Evolutionary conservation across 2,329 filamentous ascomycete species (phyloP).

Genomic region (Pseudogymnoascus sp.): DNA sequence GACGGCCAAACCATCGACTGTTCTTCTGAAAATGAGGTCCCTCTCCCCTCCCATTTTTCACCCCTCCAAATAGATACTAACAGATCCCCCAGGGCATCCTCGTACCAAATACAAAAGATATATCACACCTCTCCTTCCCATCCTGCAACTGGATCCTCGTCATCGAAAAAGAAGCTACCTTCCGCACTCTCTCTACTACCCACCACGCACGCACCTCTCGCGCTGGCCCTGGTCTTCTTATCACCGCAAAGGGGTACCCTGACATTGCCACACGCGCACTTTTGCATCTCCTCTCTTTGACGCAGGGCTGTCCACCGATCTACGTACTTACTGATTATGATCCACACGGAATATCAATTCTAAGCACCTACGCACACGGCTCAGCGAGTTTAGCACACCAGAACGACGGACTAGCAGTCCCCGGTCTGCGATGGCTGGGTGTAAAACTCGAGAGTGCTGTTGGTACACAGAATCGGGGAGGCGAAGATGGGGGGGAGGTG

Average conservation of each 20-base stretch:
- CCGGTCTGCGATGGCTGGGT: constrained; percentile 56
- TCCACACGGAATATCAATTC: constrained; percentile 65
- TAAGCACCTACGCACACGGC: constrained; percentile 64
- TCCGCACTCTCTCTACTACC: constrained; percentile 54
- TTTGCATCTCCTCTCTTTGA: constrained; percentile 43
- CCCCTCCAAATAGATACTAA: constrained; percentile 4
- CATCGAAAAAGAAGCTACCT: constrained; percentile 79
- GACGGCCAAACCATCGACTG: constrained; percentile 37
- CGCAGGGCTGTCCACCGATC: constrained; percentile 40
- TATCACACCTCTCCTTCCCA: constrained; percentile 42
- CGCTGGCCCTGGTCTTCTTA: constrained; percentile 50
- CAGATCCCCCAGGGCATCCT: constrained; percentile 43
- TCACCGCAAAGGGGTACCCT: constrained; percentile 77
- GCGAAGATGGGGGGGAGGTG: constrained; percentile 18
- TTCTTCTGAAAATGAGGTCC: constrained; percentile 32
- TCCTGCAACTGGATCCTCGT: constrained; percentile 57
- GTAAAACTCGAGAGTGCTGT: constrained; percentile 28
- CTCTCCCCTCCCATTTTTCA: constrained; percentile 15
- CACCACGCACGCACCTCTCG: constrained; percentile 43
- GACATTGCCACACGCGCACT: constrained; percentile 63
- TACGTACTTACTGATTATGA: constrained; percentile 65
- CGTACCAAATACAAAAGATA: constrained; percentile 45
- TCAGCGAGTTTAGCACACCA: constrained; percentile 57
- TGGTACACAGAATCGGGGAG: not conserved
- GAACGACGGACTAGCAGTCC: constrained; percentile 36